Base-by-base conservation (phyloP, 345 rosid genomes). In the Mangifera indica region DNA sequence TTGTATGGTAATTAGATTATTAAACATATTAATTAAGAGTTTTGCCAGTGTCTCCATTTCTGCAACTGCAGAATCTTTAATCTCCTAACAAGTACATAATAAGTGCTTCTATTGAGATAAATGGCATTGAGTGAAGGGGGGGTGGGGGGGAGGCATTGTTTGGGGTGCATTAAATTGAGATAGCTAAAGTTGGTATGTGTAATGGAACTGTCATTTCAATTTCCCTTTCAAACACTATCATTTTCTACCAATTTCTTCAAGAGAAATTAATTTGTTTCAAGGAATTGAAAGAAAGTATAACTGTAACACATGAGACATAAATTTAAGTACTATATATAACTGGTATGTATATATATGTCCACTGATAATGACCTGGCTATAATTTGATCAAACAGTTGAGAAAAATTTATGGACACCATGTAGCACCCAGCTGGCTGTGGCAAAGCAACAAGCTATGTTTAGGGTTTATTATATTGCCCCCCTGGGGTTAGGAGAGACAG, bases 81-180 rank as follows among this genome's bases (percentile, higher is more conserved):
- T 65, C 49, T 24, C 15, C 13, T 25, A 37, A 37, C 7, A 5
- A 37, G 42, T 37, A 5, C 40, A 2, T 34, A 34, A 34, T 5
- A 34, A 34, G 40, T 34, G 42, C 42, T 37, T 37, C 42, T 22
- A 67, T 46, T 49, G 26, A 22, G 54, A 67, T 48, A 45, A 24
- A 29, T 69, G 29, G 13, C 18, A 51, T 34, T 37, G 25, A 42
- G 56, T 69, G 69, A 57, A 60, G 3, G n/a, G 32, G 32, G 32
- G 32, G 32, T 29, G 32, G 32, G 26, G 44, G 57, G 26, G 17
- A 42, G 37, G 42, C 57, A 55, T 45, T 18, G 57, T 44, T 45
- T 72, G 21, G 59, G 34, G 21, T 52, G 67, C 67, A 49, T 60
- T 75, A 72, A 72, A 69, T 69, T 73, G 69, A 72, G 62, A 70